These are phyloP conservation scores for Plasmodium cynomolgi DNA, from an alignment of 169 alveolate species.

Conservation along the genomic window DNA sequence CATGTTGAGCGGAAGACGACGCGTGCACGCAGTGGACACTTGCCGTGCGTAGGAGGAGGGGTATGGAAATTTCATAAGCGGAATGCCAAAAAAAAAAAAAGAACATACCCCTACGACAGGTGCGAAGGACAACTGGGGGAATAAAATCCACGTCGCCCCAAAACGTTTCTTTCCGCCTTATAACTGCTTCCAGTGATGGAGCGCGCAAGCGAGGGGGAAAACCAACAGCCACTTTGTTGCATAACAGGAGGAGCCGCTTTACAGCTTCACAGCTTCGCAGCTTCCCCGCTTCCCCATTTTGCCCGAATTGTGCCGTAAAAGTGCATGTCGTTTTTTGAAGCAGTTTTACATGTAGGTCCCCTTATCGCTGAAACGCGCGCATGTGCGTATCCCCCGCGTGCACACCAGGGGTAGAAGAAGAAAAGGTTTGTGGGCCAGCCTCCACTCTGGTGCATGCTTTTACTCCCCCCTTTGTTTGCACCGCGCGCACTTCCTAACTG, in stretches of 20 bases:
- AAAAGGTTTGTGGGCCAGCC: too few species aligned
- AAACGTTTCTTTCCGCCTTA: background rate
- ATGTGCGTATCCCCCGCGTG: background rate
- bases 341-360: background rate
- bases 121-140: background rate
- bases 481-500: background rate
- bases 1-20: background rate
- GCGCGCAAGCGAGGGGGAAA: background rate
- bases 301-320: background rate
- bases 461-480: background rate
- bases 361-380: background rate
- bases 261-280: background rate
- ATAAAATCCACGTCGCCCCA: background rate
- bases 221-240: background rate
- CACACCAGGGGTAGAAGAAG: background rate
- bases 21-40: background rate
- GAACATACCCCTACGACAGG: background rate
- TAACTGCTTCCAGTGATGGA: background rate
- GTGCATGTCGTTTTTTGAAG: constrained; percentile 1
- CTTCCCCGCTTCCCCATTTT: background rate
- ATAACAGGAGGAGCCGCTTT: background rate
- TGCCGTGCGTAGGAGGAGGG: background rate
- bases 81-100: background rate
- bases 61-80: background rate
- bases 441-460: too few species aligned